Evolutionary conservation across 2,329 filamentous ascomycete genomes (phyloP).

Genomic region (Fusarium sp.): DNA sequence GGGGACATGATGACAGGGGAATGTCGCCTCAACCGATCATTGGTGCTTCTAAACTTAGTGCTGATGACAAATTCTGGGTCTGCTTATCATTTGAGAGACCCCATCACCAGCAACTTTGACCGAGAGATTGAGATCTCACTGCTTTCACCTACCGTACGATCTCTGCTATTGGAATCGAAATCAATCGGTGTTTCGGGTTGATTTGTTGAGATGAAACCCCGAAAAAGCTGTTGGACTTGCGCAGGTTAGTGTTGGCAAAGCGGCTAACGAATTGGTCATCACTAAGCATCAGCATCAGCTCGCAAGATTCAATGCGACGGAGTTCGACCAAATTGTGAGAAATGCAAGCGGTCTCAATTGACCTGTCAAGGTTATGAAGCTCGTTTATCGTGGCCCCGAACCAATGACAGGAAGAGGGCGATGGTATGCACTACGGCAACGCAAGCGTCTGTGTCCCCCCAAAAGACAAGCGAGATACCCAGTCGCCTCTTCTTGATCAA

Average conservation of each 20-base stretch:
- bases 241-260: conserved; percentile 7
- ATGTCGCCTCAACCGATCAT: background rate
- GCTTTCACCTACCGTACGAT: background rate
- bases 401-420: conserved; percentile 18
- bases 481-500: conserved; percentile 20
- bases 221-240: conserved; percentile 34
- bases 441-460: background rate
- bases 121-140: background rate
- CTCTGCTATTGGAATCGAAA: no score
- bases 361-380: conserved; percentile 24
- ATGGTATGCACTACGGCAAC: background rate
- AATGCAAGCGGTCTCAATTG: conserved; percentile 1
- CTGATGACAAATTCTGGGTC: background rate
- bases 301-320: conserved; percentile 37
- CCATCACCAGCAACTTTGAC: conserved; percentile 14
- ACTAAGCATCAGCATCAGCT: conserved; percentile 8
- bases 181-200: background rate
- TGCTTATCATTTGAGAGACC: background rate
- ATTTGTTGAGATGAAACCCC: background rate
- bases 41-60: background rate
- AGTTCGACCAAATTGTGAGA: conserved; percentile 9
- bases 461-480: background rate
- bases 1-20: background rate
- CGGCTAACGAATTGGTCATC: background rate
- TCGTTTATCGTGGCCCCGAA: conserved; percentile 32